These are phyloP conservation scores for Boletus reticuloceps DNA, from an alignment of 768 basidiomycete species.

Conservation along the genomic window DNA sequence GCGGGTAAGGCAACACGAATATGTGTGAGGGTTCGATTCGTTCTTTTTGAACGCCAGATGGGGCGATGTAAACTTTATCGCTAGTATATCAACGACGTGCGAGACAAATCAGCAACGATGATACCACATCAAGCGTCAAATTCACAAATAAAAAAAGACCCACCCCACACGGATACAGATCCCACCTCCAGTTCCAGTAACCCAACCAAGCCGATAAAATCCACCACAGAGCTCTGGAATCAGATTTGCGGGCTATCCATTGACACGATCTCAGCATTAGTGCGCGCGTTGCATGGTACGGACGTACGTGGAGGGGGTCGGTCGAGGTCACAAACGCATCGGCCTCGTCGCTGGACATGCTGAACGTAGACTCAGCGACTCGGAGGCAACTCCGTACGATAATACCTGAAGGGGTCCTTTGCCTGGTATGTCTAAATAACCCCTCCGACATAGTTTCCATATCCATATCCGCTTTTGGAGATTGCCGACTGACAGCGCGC, in stretches of 20 bases:
- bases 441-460: too few relatives aligned
- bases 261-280: neutral
- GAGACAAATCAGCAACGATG: neutral
- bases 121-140: neutral
- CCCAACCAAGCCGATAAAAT: constrained; percentile 90
- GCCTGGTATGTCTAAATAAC: neutral
- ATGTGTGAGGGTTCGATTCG: constrained; percentile 81
- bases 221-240: constrained; percentile 82
- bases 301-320: constrained; percentile 61
- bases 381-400: too few relatives aligned
- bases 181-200: constrained; percentile 85
- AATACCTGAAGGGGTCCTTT: neutral
- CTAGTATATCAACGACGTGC: constrained; percentile 33
- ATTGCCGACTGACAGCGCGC: too few relatives aligned
- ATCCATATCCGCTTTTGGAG: too few relatives aligned
- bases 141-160: constrained; percentile 19
- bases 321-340: constrained; percentile 57
- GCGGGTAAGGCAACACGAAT: constrained; percentile 82
- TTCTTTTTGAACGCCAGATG: constrained; percentile 90
- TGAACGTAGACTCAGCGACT: neutral
- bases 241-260: constrained; percentile 78
- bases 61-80: constrained; percentile 81
- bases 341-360: constrained; percentile 23
- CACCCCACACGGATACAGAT: constrained; percentile 73
- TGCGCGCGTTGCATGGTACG: neutral